These are phyloP conservation scores for Vanilla planifolia DNA, from an alignment of 106 monocot genomes.

Conservation along the genomic window DNA sequence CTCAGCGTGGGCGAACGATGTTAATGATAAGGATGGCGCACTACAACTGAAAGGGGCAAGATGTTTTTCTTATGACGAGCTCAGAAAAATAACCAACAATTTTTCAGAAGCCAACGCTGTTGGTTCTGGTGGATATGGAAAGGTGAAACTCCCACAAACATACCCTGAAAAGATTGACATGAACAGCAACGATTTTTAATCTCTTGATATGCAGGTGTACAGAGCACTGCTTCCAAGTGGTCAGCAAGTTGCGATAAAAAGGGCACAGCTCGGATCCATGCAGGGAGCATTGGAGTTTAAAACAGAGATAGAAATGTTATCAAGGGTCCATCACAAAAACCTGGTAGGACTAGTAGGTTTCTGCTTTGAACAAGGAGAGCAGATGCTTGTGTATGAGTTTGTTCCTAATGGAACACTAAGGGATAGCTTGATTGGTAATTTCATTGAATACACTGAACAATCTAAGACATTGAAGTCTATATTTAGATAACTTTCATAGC, in stretches of 20 bases:
- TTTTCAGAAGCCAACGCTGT: slow-evolving; percentile 47
- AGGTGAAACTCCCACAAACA: slow-evolving; percentile 22
- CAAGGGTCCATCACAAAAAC: slow-evolving; percentile 74
- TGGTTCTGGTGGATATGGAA: slow-evolving; percentile 61
- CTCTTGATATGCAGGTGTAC: slow-evolving; percentile 47
- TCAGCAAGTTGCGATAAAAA: slow-evolving; percentile 70
- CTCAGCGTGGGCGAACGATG: slow-evolving; percentile 42
- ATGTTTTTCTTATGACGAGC: slow-evolving; percentile 50
- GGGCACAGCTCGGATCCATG: slow-evolving; percentile 52
- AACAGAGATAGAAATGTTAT: slow-evolving; percentile 78
- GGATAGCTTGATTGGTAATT: slow-evolving; percentile 55
- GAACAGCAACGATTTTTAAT: not conserved
- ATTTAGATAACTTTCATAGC: not conserved
- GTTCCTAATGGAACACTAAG: slow-evolving; percentile 64
- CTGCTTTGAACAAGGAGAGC: slow-evolving; percentile 69
- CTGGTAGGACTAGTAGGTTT: slow-evolving; percentile 74
- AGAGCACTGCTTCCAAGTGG: slow-evolving; percentile 51
- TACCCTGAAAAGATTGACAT: not conserved
- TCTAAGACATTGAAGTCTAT: not conserved
- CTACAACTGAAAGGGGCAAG: slow-evolving; percentile 50
- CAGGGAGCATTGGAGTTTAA: slow-evolving; percentile 88
- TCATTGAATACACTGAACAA: not conserved
- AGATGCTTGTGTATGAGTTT: slow-evolving; percentile 76
- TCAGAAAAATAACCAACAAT: slow-evolving; percentile 35
- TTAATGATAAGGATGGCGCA: slow-evolving; percentile 24